These are phyloP conservation scores for Myriosclerotinia duriaeana DNA, from an alignment of 2,329 filamentous ascomycete genomes.

Conservation along the genomic window DNA sequence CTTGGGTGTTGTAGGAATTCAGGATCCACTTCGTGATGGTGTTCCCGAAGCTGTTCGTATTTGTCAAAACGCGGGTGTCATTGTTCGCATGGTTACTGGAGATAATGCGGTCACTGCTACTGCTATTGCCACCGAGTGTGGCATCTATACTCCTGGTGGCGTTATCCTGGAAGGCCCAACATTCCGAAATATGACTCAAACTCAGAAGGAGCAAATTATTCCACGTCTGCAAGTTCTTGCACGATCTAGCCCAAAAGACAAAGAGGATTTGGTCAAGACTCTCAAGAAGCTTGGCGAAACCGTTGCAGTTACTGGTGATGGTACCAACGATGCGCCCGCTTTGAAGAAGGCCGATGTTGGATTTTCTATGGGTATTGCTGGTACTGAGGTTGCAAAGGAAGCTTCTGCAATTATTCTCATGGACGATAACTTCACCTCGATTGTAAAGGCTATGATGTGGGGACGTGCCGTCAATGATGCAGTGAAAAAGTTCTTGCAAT, in stretches of 20 bases:
- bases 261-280: conserved; percentile 62
- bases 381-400: conserved; percentile 64
- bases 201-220: conserved; percentile 58
- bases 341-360: conserved; percentile 66
- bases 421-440: conserved; percentile 63
- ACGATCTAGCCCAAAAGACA: conserved; percentile 68
- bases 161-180: conserved; percentile 68
- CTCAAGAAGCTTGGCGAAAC: conserved; percentile 65
- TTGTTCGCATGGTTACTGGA: conserved; percentile 72
- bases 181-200: conserved; percentile 61
- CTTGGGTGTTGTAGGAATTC: conserved; percentile 70
- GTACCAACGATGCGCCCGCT: conserved; percentile 65
- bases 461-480: conserved; percentile 58
- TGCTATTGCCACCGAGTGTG: conserved; percentile 72
- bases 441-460: conserved; percentile 62
- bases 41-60: conserved; percentile 66
- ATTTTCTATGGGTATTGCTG: conserved; percentile 66
- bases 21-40: conserved; percentile 68
- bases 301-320: conserved; percentile 66
- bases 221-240: conserved; percentile 67
- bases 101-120: conserved; percentile 71
- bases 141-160: conserved; percentile 54
- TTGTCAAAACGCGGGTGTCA: conserved; percentile 67
- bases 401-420: conserved; percentile 61
- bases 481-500: conserved; percentile 55